A percentile compares a stretch with the other conserved stretches of the same genome.
Evolutionary conservation across 164 flowering plant species (phyloP).

Genomic region (Paratinospora sagittata): DNA sequence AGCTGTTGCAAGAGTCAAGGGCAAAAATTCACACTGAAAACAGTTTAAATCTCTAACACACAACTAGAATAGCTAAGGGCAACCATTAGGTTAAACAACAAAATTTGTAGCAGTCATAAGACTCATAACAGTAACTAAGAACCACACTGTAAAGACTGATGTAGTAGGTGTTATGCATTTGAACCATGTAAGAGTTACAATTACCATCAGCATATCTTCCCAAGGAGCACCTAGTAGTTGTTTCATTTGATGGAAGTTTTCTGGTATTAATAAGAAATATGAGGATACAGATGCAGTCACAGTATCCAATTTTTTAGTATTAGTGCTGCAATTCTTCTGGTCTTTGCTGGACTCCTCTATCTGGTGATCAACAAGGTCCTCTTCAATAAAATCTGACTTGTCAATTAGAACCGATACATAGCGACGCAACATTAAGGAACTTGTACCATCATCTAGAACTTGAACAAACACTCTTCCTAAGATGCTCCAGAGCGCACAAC

Average conservation of each 20-base stretch:
- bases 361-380: conserved; percentile 55
- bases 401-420: conserved; percentile 44
- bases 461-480: conserved; percentile 45
- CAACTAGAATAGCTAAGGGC: too few species aligned
- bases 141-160: not conserved
- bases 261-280: not conserved
- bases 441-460: conserved; percentile 46
- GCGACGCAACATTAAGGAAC: conserved; percentile 28
- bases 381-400: conserved; percentile 64
- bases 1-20: conserved; percentile 50
- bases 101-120: too few species aligned
- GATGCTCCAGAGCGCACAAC: conserved; percentile 77
- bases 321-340: conserved; percentile 16
- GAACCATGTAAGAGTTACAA: not conserved
- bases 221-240: too few species aligned
- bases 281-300: conserved; percentile 65
- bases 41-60: not conserved
- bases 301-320: conserved; percentile 22
- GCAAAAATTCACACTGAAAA: conserved; percentile 11
- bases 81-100: too few species aligned
- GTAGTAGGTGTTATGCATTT: not conserved
- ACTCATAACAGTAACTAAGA: not conserved
- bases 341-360: conserved; percentile 4
- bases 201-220: too few species aligned
- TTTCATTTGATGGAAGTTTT: not conserved